Evolutionary conservation across 352 stramenopile species (phyloP), one percentile per base, ranked within the genome.

Genomic region (Globisporangium perplexum): DNA sequence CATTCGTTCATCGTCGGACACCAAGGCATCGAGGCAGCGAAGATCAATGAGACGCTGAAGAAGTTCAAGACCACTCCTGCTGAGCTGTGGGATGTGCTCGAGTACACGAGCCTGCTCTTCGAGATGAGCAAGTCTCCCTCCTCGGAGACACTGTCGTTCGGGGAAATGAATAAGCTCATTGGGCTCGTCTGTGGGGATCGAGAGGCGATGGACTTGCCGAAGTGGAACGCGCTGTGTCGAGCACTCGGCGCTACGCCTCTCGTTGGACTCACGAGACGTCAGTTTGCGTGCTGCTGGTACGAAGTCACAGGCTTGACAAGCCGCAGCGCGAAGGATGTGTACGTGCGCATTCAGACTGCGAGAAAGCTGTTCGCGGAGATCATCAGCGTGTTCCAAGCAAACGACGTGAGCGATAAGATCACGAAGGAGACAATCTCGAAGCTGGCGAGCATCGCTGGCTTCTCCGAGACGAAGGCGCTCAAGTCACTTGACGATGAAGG

Each of bases 201-300:
- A 0, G 58, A 72, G n/a, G 50, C 33, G 26, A 72, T 86, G 52
- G 52, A 48, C 0, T 36, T 50, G 10, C 31, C 46, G 0, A 54
- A 66, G 5, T 86, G 74, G 74, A 72, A 65, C 5, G 43, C 30
- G 4, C 23, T 82, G 17, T 86, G 74, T 35, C 48, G 55, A 2
- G 65, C 61, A 3, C 52, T 83, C 24, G 72, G 63, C 4, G 74
- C 74, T 0, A 72, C 71, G 15, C 54, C 72, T 5, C 18, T 66
- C 1, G 38, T 63, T 6, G 74, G 74, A 11, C 57, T 86, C 10
- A 71, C 65, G 4, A 62, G 71, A 12, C 66, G 68, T 11, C 74
- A 86, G 53, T 86, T 86, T 61, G 66, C 72, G 3, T 83, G 68
- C 45, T 77, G 67, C 24, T 83, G 72, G 72, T 67, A 73, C 47